These are phyloP conservation scores for Pseudophaeomoniella oleicola DNA, from an alignment of 2,329 filamentous ascomycete species.

Conservation along the genomic window DNA sequence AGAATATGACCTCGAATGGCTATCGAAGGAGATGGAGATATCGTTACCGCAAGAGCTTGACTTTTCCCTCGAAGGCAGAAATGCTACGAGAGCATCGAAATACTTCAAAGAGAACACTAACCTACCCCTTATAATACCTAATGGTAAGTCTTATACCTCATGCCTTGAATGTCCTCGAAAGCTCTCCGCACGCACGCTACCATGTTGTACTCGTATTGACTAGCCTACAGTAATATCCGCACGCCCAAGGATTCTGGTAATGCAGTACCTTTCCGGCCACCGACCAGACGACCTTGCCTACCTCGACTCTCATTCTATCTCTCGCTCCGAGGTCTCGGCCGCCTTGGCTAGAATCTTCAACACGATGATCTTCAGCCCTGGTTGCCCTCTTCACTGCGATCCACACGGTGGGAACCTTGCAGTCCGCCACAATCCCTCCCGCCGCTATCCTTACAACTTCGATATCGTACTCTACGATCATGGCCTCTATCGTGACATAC, in stretches of 20 bases:
- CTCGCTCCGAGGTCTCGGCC: slow-evolving; percentile 88
- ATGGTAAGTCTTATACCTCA: too few relatives aligned
- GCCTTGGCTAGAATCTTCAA: slow-evolving; percentile 89
- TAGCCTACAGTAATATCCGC: slow-evolving; percentile 69
- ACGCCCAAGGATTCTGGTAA: slow-evolving; percentile 76
- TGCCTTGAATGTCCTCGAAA: too few relatives aligned
- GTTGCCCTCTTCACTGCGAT: slow-evolving; percentile 86
- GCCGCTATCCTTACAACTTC: slow-evolving; percentile 56
- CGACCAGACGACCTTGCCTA: slow-evolving; percentile 81
- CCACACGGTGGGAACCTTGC: slow-evolving; percentile 94
- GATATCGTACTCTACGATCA: slow-evolving; percentile 96
- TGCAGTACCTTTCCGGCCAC: slow-evolving; percentile 80
- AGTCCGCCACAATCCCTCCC: slow-evolving; percentile 58
- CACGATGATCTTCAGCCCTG: slow-evolving; percentile 93
- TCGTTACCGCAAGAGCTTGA: slow-evolving; percentile 86
- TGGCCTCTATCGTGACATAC: slow-evolving; percentile 88
- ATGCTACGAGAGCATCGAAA: slow-evolving; percentile 62
- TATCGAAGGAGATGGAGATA: slow-evolving; percentile 81
- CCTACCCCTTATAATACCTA: slow-evolving; percentile 74
- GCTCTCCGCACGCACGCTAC: too few relatives aligned
- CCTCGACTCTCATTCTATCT: slow-evolving; percentile 72
- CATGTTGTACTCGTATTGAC: too few relatives aligned
- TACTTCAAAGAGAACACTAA: slow-evolving; percentile 65
- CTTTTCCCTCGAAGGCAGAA: slow-evolving; percentile 71
- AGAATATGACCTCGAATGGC: slow-evolving; percentile 93